phyloP scores from a whole-genome alignment of 208 protist genomes.

The Herpetomonas tarakana region DNA sequence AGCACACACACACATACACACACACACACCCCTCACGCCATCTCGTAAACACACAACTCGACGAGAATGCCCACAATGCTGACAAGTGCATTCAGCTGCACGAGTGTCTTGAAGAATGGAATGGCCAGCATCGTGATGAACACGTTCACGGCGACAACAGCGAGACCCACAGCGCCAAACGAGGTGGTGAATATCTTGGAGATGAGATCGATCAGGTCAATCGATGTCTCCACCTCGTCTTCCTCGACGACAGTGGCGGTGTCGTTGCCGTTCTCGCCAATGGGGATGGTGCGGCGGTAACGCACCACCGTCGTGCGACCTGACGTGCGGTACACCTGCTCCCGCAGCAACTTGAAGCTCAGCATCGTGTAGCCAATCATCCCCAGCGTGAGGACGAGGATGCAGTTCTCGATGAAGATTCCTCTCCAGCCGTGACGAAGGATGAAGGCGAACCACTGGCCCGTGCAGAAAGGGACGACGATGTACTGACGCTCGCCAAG shows the following conservation, averaged over 20 bases:
- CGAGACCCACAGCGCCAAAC: constrained; percentile 69
- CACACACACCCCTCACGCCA: constrained; percentile 22
- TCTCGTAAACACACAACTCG: constrained; percentile 81
- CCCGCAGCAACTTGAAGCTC: constrained; percentile 62
- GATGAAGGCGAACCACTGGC: constrained; percentile 85
- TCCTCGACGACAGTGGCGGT: constrained; percentile 13
- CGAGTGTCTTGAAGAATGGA: constrained; percentile 77
- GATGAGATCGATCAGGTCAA: constrained; percentile 77
- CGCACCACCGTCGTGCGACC: constrained; percentile 18
- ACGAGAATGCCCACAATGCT: constrained; percentile 78
- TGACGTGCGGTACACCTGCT: constrained; percentile 40
- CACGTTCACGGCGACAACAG: constrained; percentile 59
- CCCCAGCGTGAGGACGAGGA: constrained; percentile 66
- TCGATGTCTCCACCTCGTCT: constrained; percentile 12
- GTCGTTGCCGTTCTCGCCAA: constrained; percentile 4
- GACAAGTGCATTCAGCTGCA: constrained; percentile 78
- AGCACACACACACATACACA: background rate
- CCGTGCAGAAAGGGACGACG: constrained; percentile 80
- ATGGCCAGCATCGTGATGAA: constrained; percentile 74
- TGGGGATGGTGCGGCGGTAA: constrained; percentile 14
- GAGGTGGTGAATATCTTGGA: constrained; percentile 74
- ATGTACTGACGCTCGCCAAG: constrained; percentile 72
- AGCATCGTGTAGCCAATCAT: constrained; percentile 82
- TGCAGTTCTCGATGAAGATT: constrained; percentile 72
- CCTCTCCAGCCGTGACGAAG: constrained; percentile 72